Conservation (phyloP, 2,329 filamentous ascomycete species). For the Rutstroemia sp. region DNA sequence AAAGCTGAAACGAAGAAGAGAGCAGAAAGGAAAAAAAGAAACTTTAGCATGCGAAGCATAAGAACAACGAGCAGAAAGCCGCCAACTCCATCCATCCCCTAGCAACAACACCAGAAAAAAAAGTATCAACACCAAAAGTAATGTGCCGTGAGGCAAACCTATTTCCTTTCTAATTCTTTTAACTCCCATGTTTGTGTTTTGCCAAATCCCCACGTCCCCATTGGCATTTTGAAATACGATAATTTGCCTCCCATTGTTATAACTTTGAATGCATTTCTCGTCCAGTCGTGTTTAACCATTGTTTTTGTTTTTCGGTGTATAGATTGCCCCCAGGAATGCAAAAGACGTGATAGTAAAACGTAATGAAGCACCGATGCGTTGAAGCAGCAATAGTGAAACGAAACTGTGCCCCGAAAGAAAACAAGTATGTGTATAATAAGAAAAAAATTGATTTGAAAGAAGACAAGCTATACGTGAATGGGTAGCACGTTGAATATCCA, state of each 20-base stretch:
- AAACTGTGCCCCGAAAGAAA: too few species aligned
- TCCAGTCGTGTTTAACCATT: background rate
- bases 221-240: background rate
- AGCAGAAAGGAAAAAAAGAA: too few species aligned
- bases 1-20: too few species aligned
- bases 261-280: background rate
- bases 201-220: background rate
- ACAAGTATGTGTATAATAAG: too few species aligned
- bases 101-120: background rate
- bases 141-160: slow-evolving; percentile 7
- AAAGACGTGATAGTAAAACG: background rate
- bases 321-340: background rate
- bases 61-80: background rate
- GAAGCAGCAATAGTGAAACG: too few species aligned
- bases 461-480: too few species aligned
- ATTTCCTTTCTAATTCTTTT: background rate
- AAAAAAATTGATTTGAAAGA: too few species aligned
- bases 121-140: background rate
- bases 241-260: background rate
- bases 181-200: background rate
- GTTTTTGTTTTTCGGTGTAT: background rate
- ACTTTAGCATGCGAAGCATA: background rate
- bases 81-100: background rate
- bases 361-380: too few species aligned
- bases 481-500: too few species aligned